Percentiles rank a stretch among this genome's conserved stretches.
Evolutionary conservation across 1,284 basidiomycete genomes (phyloP).

Genomic region (Ganoderma sinense): DNA sequence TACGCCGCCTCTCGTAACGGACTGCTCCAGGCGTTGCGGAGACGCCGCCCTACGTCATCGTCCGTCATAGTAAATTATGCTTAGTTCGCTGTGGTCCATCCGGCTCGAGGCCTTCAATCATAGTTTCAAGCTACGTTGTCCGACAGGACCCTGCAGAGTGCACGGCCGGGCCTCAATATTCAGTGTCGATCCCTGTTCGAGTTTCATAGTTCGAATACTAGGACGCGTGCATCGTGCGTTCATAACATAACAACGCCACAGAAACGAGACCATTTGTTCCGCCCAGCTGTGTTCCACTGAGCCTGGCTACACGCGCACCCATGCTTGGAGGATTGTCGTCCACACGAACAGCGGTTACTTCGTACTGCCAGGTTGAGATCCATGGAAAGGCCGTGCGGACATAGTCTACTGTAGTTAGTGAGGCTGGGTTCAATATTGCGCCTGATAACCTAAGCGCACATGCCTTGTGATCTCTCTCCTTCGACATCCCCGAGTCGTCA

Average conservation of each 20-base stretch:
- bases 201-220: too few species aligned
- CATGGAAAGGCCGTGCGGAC: background rate
- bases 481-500: background rate
- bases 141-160: background rate
- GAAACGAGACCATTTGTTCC: too few species aligned
- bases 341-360: background rate
- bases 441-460: background rate
- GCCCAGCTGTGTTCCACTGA: too few species aligned
- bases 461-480: background rate
- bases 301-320: background rate
- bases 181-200: too few species aligned
- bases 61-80: background rate
- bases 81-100: background rate
- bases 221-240: too few species aligned
- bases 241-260: too few species aligned
- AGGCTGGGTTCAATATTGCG: background rate
- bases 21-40: background rate
- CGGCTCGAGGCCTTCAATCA: background rate
- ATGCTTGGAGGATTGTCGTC: background rate
- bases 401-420: background rate
- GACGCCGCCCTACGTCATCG: background rate
- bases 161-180: too few species aligned
- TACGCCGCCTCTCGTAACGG: background rate
- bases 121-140: background rate
- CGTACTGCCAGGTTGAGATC: background rate